Evolutionary conservation across 306 rosid genomes (phyloP), one percentile per base, ranked within the genome.

Genomic region (Rosa lucieae): DNA sequence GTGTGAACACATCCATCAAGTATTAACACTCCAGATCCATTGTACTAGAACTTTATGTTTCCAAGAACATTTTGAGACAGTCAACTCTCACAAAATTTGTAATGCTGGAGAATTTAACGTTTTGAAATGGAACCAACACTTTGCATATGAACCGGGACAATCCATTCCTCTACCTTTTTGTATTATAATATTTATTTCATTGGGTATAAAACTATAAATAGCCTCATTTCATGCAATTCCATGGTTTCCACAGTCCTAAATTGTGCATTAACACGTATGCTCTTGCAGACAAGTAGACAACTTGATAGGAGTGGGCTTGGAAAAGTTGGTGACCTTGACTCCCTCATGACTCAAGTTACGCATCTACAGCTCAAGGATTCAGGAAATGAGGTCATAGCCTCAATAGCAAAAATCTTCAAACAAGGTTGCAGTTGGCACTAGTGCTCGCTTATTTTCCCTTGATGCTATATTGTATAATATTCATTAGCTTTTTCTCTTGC

Each of bases 351-450:
- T 76, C 96, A 89, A 87, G 84, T 84, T 82, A 91, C 85, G 83
- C 87, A 73, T 29, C 88, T 92, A 46, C 96, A 83, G 79, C 88
- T 40, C 23, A 81, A 84, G 79, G 90, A 89, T 49, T 86, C 91
- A 39, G 97, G 89, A 82, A 90, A 88, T 43, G 97, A 91, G 79
- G 97, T 88, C 73, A 96, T 89, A 85, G 88, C 98, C 82, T 93
- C 99, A 40, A 86, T 96, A 61, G 97, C 98, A 76, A 93, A 96
- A 86, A 98, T 96, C 85, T 96, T 96, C 77, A 98, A 96, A 76
- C 99, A 96, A 96, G 98, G 99, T 96, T 74, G 70, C 72, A 80
- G 58, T 67, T 75, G 67, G 29, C 62, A 75, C 75, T 20, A 78
- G 69, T 62, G 63, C 70, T 69, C 48, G 62, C 73, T 46, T 66